Evolutionary conservation across 768 basidiomycete species (phyloP).

Genomic region (Suillus alpinus): DNA sequence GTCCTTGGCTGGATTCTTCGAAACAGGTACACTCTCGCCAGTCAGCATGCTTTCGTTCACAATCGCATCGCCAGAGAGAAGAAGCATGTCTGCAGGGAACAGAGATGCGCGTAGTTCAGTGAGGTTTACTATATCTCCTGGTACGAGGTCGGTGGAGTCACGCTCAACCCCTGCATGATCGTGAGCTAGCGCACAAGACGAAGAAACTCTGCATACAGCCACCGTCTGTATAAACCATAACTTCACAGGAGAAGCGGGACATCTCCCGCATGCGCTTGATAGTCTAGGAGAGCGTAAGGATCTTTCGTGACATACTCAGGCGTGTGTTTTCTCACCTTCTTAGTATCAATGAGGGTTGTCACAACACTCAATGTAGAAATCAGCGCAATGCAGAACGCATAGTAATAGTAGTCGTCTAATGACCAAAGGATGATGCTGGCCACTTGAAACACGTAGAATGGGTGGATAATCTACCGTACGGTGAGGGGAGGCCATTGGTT

Average conservation of each 20-base stretch:
- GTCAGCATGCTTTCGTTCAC: constrained; percentile 99
- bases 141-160: constrained; percentile 79
- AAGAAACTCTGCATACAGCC: constrained; percentile 51
- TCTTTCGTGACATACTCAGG: background rate
- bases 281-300: constrained; percentile 50
- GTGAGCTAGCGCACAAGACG: constrained; percentile 2
- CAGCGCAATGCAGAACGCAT: constrained; percentile 93
- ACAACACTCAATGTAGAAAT: constrained; percentile 84
- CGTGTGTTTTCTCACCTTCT: constrained; percentile 53
- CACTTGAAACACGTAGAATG: constrained; percentile 98
- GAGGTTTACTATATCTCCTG: constrained; percentile 92
- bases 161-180: constrained; percentile 55
- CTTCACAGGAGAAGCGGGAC: constrained; percentile 84
- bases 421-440: constrained; percentile 94
- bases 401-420: constrained; percentile 93
- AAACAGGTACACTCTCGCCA: constrained; percentile 96
- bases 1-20: constrained; percentile 83
- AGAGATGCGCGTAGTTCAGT: constrained; percentile 67
- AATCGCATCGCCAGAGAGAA: constrained; percentile 95
- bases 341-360: constrained; percentile 89
- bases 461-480: constrained; percentile 74
- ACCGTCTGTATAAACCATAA: constrained; percentile 66
- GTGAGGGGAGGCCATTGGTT: constrained; percentile 3
- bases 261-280: constrained; percentile 94
- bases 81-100: constrained; percentile 87